Percentiles rank a stretch among this genome's conserved stretches.
These are phyloP conservation scores for Aurantiochytrium sp. DNA, from an alignment of 108 stramenopile genomes.

Conservation along the genomic window DNA sequence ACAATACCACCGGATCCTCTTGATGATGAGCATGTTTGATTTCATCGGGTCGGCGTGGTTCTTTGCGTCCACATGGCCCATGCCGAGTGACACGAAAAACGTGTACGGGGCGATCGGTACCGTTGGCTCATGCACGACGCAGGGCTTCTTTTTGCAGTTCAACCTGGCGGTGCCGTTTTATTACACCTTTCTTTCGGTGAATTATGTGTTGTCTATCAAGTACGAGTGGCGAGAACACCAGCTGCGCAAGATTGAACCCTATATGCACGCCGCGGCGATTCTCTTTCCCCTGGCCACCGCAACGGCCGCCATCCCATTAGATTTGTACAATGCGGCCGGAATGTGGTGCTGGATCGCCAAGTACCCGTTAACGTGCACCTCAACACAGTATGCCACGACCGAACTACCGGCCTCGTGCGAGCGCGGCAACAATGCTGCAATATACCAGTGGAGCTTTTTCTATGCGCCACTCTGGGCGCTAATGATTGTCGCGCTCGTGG, in stretches of 20 bases:
- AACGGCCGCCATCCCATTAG: constrained; percentile 26
- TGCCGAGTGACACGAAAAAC: constrained; percentile 29
- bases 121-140: constrained; percentile 19
- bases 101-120: constrained; percentile 44
- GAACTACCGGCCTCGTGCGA: neutral
- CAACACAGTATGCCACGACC: neutral
- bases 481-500: neutral
- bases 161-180: constrained; percentile 40
- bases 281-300: constrained; percentile 25
- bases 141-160: constrained; percentile 55
- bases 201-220: constrained; percentile 48
- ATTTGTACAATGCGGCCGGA: constrained; percentile 41
- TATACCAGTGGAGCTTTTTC: constrained; percentile 40
- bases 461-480: constrained; percentile 45
- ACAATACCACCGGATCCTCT: neutral
- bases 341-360: constrained; percentile 57
- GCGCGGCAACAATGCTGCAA: constrained; percentile 21
- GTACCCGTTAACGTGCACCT: constrained; percentile 31
- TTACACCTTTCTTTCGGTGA: constrained; percentile 40
- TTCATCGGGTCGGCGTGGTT: neutral
- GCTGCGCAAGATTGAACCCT: constrained; percentile 26
- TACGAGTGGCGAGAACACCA: constrained; percentile 28
- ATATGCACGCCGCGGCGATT: constrained; percentile 33
- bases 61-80: constrained; percentile 44
- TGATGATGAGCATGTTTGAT: neutral